A percentile compares a stretch with the other conserved stretches of the same genome.
Conservation (phyloP, 2,329 filamentous ascomycete genomes). For the Hymenoscyphus scutula region DNA sequence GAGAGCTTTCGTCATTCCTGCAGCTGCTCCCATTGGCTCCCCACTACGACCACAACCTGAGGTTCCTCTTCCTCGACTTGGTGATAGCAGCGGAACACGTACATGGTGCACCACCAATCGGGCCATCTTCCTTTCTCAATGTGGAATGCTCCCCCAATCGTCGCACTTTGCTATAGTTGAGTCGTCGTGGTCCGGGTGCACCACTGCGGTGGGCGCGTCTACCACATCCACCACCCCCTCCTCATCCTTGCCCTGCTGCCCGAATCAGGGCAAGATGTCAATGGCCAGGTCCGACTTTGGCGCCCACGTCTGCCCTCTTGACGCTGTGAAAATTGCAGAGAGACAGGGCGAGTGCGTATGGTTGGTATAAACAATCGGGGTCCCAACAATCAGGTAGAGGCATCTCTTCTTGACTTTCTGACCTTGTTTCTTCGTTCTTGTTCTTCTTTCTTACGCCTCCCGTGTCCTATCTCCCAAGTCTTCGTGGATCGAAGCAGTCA, state of each 20-base stretch:
- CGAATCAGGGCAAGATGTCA: conserved; percentile 16
- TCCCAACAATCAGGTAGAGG: conserved; percentile 21
- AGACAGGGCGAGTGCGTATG: conserved; percentile 2
- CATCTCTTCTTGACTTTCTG: conserved; percentile 23
- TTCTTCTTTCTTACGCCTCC: conserved; percentile 16
- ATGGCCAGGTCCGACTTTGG: conserved; percentile 24
- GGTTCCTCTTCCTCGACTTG: background rate
- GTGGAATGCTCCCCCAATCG: background rate
- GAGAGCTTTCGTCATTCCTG: conserved; percentile 3
- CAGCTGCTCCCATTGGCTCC: conserved; percentile 10
- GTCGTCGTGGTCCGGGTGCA: background rate
- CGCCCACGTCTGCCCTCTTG: conserved; percentile 25
- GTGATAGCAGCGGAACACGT: conserved; percentile 5
- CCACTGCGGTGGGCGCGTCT: conserved; percentile 18
- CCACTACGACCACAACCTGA: background rate
- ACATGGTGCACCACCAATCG: conserved; percentile 5
- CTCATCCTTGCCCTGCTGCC: conserved; percentile 14
- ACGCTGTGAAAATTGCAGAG: conserved; percentile 14
- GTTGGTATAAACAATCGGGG: conserved; percentile 31
- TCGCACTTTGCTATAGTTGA: background rate
- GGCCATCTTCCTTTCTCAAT: background rate
- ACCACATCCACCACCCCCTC: conserved; percentile 10
- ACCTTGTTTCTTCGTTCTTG: conserved; percentile 21
- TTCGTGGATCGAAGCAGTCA: conserved; percentile 40
- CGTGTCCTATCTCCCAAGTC: conserved; percentile 28